Base-by-base conservation (phyloP, 2,329 filamentous ascomycete species). In the Biscogniauxia mediterranea region DNA sequence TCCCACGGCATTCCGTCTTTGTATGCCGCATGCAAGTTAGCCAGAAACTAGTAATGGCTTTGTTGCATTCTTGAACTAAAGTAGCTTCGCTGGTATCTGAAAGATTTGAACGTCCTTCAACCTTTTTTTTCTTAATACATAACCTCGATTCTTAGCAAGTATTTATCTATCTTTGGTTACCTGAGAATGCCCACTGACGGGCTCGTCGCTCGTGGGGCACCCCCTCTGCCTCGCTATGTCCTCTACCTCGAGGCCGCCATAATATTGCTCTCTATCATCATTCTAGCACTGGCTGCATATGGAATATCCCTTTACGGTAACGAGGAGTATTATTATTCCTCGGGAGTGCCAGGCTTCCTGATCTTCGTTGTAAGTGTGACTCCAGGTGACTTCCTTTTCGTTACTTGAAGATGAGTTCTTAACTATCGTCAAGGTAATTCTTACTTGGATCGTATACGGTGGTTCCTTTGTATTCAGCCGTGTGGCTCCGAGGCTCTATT, bases 331-430 rank as follows among this genome's bases (percentile, higher is more conserved):
- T 70, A 69, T 53, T 68, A 71, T 58, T 70, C 71, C 54, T 66
- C 70, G 3, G 76, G 76, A 3, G 74, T 77, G 4, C 73, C 74
- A 1, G 77, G 75, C 42, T 80, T 83, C 63, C 71, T 81, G 52
- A 77, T 81, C 62, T 83, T 82, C 60, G 75, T 80, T 42, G 81
- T 83, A 66, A 71, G 78, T 67, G 68, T 67, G 68, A 70, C 5
- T 53, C 68, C 64, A 51, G 62, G 69, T 6, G 5, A 54, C 28
- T 32, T 6, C 28, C 7, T 1, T 32, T 2, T 6, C 11, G 28
- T 32, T 68, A 55, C 68, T 57, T 49, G 71, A 69, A 28, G 8
- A 49, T 23, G 1, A 23, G 38, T 1, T 6, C 1, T 13, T 55
- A 61, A 63, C 23, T 68, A 58, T 56, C 64, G 57, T 61, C 6